These are phyloP conservation scores for Ophiocordyceps robertsii DNA, from an alignment of 2,329 filamentous ascomycete genomes.

Conservation along the genomic window DNA sequence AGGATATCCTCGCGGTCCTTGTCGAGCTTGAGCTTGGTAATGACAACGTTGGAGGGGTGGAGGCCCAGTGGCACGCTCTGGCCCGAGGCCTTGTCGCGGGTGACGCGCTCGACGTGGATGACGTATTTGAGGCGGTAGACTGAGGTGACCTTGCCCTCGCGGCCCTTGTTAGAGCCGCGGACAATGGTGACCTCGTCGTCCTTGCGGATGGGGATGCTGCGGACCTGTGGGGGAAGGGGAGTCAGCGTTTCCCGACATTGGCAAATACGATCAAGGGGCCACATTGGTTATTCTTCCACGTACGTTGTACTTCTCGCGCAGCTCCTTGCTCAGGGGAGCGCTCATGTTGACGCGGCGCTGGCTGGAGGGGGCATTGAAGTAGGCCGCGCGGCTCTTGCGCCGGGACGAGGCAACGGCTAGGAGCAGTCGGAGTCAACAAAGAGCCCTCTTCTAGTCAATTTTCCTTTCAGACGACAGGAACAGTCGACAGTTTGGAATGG, in stretches of 20 bases:
- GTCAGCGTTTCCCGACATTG: neutral
- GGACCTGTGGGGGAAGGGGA: conserved; percentile 46
- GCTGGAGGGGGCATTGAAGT: conserved; percentile 92
- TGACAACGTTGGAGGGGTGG: conserved; percentile 91
- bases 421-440: neutral
- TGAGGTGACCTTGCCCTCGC: conserved; percentile 94
- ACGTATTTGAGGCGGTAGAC: conserved; percentile 98
- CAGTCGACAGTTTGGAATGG: neutral
- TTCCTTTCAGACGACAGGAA: neutral
- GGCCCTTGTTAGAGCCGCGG: conserved; percentile 90
- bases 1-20: conserved; percentile 86
- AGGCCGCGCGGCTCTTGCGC: conserved; percentile 97
- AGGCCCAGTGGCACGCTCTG: conserved; percentile 91
- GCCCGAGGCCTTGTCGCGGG: conserved; percentile 94
- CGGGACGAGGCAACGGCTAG: conserved; percentile 61
- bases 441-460: neutral
- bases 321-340: conserved; percentile 89
- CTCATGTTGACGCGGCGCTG: conserved; percentile 94
- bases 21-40: conserved; percentile 98
- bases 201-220: conserved; percentile 93
- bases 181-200: conserved; percentile 91
- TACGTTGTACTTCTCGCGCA: conserved; percentile 98
- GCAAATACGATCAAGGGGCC: neutral
- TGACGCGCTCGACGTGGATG: conserved; percentile 93
- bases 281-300: conserved; percentile 16